Conservation (phyloP, 1,139 yeast genomes). For the Komagataea norvegica region DNA sequence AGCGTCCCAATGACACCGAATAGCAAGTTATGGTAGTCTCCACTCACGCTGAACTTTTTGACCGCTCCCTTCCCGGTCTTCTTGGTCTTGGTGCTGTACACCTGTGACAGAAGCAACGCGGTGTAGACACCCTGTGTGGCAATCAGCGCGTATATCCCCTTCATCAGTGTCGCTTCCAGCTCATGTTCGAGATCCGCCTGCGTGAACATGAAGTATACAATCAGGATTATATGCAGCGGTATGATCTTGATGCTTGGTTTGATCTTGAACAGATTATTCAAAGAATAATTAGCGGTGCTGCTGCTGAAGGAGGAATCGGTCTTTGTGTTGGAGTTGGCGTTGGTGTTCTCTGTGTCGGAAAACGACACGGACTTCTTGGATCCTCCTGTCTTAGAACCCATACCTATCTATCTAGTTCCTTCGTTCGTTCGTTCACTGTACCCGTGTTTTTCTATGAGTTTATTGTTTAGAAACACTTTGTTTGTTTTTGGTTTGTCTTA, state of each 20-base stretch:
- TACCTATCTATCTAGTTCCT: too few species aligned
- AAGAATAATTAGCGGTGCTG: too few species aligned
- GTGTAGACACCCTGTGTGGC: constrained; percentile 14
- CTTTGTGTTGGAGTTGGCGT: constrained; percentile 6
- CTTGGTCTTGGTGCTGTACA: background rate
- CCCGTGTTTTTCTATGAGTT: too few species aligned
- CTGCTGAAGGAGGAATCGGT: too few species aligned
- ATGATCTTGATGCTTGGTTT: constrained; percentile 32
- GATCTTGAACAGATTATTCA: constrained; percentile 27
- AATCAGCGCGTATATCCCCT: constrained; percentile 9
- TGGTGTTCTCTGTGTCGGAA: constrained; percentile 25
- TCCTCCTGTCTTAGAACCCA: constrained; percentile 5
- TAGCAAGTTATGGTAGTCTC: constrained; percentile 16
- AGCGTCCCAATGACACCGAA: constrained; percentile 8
- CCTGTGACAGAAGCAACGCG: constrained; percentile 5
- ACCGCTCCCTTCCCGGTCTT: too few species aligned
- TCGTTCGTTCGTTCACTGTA: too few species aligned
- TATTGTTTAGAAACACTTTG: too few species aligned
- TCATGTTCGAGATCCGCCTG: constrained; percentile 7
- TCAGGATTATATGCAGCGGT: constrained; percentile 47
- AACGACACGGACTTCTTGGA: constrained; percentile 36
- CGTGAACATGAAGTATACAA: constrained; percentile 29
- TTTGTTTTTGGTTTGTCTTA: too few species aligned
- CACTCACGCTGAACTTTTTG: constrained; percentile 8
- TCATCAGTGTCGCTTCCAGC: constrained; percentile 6